Evolutionary conservation across 371 early-diverging fungal genomes (phyloP), one percentile per base, ranked within the genome.

Genomic region (Dinochytrium kinnereticum): DNA sequence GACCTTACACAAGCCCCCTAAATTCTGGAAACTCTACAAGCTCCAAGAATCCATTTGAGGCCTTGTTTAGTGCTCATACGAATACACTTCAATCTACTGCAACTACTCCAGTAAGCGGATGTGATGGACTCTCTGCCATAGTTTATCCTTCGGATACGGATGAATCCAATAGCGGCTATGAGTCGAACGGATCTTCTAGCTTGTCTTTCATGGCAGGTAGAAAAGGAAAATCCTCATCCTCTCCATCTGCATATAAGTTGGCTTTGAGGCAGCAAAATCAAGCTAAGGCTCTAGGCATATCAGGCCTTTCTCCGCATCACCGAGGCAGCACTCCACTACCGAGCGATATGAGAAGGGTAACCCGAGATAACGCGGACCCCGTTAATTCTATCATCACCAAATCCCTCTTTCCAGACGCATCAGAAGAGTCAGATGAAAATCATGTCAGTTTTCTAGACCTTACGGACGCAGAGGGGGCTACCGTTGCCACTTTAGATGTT

Each of bases 381-480:
- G 5, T 26, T n/a, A 5, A 7, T 15, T 7, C 7, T 53, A 7
- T 26, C 26, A 26, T n/a, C 7, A 26, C 55, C 26, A 7, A n/a
- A 5, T 7, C 55, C n/a, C 13, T 53, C 26, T 53, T 53, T 26
- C n/a, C 13, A 5, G 24, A 24, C 26, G 7, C 26, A 26, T 53
- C 5, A 5, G 55, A 53, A 26, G 55, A 53, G 26, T 53, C 55
- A 5, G 55, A 53, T 26, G 55, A 53, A 24, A 53, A 53, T 26
- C 55, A 53, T 53, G 55, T 53, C 55, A 53, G 55, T 26, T 53
- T 53, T 26, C 26, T 53, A 26, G 55, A 53, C 26, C 24, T 53
- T 15, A 26, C 55, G n/a, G 55, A 53, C 5, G 55, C 55, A 5
- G 55, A 53, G 24, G 26, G 5, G 55, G 55, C 55, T 5, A 24